phyloP scores from a whole-genome alignment of 73 alveolate species.

The Symbiodinium natans region DNA sequence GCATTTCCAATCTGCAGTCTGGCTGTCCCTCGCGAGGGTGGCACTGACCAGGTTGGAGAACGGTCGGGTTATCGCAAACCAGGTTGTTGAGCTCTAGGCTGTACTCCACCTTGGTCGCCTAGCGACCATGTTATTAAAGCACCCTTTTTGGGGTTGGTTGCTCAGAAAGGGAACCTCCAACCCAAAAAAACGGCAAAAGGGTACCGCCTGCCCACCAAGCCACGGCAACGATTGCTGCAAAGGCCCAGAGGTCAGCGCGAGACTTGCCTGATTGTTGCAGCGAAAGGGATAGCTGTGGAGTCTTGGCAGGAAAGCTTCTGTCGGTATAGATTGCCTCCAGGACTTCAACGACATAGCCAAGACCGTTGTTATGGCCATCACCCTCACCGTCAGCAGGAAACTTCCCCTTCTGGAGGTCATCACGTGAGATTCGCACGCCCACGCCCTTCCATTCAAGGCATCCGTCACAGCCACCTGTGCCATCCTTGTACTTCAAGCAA shows the following conservation, averaged over 20 bases:
- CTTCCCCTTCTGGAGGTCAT: not conserved
- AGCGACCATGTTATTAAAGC: too few relatives aligned
- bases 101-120: too few relatives aligned
- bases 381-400: constrained; percentile 21
- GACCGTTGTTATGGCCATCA: constrained; percentile 10
- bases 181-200: too few relatives aligned
- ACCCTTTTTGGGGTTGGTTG: too few relatives aligned
- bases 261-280: not conserved
- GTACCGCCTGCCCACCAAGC: too few relatives aligned
- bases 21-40: not conserved
- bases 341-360: not conserved
- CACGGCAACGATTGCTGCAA: not conserved
- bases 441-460: constrained; percentile 29
- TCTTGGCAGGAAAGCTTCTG: not conserved
- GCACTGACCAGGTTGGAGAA: not conserved
- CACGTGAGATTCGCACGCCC: constrained; percentile 8
- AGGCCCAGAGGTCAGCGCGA: not conserved
- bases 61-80: not conserved
- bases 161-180: too few relatives aligned
- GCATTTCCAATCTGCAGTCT: not conserved
- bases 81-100: not conserved
- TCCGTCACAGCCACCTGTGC: not conserved
- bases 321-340: not conserved
- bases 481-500: constrained; percentile 11
- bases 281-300: not conserved